Base-by-base conservation (phyloP, 768 basidiomycete genomes). In the Roridomyces roridus region DNA sequence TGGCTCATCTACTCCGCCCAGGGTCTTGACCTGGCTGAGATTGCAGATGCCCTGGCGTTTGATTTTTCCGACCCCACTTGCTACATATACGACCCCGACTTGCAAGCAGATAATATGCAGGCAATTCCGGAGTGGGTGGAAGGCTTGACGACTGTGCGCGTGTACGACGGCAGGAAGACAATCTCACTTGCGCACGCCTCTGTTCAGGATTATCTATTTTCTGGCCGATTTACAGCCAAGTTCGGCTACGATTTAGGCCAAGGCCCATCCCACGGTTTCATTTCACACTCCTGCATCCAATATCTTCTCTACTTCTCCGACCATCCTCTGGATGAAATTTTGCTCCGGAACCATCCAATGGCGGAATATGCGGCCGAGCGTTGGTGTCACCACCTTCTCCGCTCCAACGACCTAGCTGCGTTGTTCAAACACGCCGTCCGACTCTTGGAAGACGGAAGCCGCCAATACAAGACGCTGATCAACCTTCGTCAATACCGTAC, bases 21-120 rank as follows among this genome's bases (percentile, higher is more conserved):
- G 1, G 6, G 1, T 11, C 24, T 28, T 4, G 1, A 6, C 21
- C 25, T 36, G 8, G 5, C 17, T 4, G 1, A 37, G 24, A 6
- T 56, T 5, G 55, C 46, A 14, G 46, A 56, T n/a, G 26, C 55
- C 9, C 7, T 56, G 21, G 29, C 55, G 7, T 49, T 56, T 23
- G 42, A 56, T 26, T 49, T 56, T n/a, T 44, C 46, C 18, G 20
- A 49, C 34, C 23, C 2, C 1, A 15, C 7, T 24, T 10, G 28
- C 7, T 44, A 37, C 29, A 37, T 14, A 9, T 49, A 43, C 17
- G 5, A 28, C 7, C 55, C 41, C 6, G 29, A 18, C 25, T 17
- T 21, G 5, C 46, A 41, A 1, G 23, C 18, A 1, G 40, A 37
- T n/a, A 42, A 55, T 12, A 2, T 5, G 29, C 17, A 25, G 21